phyloP scores from a whole-genome alignment of 2,329 filamentous ascomycete genomes.

The Cladorrhinum sp. region DNA sequence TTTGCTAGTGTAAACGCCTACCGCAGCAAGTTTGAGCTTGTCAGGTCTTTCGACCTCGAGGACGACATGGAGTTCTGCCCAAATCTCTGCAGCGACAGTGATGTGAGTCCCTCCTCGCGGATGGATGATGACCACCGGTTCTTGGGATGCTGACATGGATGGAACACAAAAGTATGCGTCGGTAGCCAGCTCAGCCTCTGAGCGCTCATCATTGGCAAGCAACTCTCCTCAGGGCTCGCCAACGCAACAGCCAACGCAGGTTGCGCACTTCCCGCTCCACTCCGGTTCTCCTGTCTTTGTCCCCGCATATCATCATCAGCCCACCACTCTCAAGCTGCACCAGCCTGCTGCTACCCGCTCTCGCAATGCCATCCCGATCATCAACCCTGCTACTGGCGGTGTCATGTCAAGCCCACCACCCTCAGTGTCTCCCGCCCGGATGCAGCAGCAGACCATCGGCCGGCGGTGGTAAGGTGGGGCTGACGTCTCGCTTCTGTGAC shows the following conservation, averaged over 20 bases:
- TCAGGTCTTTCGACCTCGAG: conserved; percentile 89
- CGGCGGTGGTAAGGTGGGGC: conserved; percentile 51
- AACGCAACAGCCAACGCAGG: conserved; percentile 78
- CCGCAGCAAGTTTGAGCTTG: conserved; percentile 84
- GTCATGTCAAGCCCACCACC: conserved; percentile 84
- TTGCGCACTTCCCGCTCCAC: conserved; percentile 72
- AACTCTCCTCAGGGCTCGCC: conserved; percentile 91
- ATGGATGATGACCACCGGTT: background rate
- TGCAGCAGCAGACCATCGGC: conserved; percentile 55
- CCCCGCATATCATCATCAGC: conserved; percentile 67
- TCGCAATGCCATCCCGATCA: conserved; percentile 95
- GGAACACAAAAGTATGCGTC: conserved; percentile 66
- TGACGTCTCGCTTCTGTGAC: conserved; percentile 34
- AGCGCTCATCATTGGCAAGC: conserved; percentile 91
- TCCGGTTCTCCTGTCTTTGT: conserved; percentile 64
- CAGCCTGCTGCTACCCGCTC: conserved; percentile 86
- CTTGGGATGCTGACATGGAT: conserved; percentile 21
- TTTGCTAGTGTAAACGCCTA: conserved; percentile 73
- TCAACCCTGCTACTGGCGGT: conserved; percentile 90
- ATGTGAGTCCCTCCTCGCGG: conserved; percentile 60
- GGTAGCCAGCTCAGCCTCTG: conserved; percentile 83
- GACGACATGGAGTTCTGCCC: conserved; percentile 97
- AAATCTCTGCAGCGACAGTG: conserved; percentile 83
- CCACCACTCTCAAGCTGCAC: conserved; percentile 73
- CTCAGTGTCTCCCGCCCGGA: conserved; percentile 57